A percentile compares a stretch with the other conserved stretches of the same genome.
Evolutionary conservation across 1,284 basidiomycete genomes (phyloP).

Genomic region (Ceratobasidium sp.): DNA sequence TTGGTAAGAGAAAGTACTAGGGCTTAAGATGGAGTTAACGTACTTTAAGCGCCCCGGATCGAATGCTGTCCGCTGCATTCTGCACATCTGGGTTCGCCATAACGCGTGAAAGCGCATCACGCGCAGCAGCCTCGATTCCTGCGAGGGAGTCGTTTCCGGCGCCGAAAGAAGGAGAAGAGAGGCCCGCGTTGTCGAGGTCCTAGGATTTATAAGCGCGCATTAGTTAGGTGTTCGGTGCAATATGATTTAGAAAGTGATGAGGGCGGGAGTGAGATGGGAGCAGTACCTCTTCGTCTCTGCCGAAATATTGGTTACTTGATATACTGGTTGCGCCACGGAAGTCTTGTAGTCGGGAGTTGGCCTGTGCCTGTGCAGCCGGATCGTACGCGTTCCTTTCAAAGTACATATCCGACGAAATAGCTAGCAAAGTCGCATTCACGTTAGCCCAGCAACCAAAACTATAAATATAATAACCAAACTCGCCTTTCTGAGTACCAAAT

Average conservation of each 20-base stretch:
- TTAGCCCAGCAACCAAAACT: not conserved
- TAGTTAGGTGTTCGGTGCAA: not conserved
- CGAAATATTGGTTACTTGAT: slow-evolving; percentile 96
- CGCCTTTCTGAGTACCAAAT: slow-evolving; percentile 89
- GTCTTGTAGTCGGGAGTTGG: slow-evolving; percentile 82
- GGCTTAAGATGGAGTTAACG: slow-evolving; percentile 53
- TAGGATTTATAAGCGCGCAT: slow-evolving; percentile 48
- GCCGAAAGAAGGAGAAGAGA: slow-evolving; percentile 49
- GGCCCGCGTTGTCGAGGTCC: slow-evolving; percentile 58
- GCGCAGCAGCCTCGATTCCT: slow-evolving; percentile 79
- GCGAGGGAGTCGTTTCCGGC: slow-evolving; percentile 73
- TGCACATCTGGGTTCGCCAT: slow-evolving; percentile 93
- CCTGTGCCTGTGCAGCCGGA: slow-evolving; percentile 77
- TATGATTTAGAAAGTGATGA: not conserved
- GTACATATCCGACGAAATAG: slow-evolving; percentile 98
- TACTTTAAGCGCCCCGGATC: slow-evolving; percentile 89
- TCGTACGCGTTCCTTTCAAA: slow-evolving; percentile 94
- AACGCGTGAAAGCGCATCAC: slow-evolving; percentile 83
- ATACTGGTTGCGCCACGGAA: slow-evolving; percentile 96
- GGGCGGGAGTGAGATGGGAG: not conserved
- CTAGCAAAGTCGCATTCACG: slow-evolving; percentile 54
- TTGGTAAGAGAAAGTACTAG: no score
- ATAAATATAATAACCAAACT: slow-evolving; percentile 43
- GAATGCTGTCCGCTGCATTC: slow-evolving; percentile 85
- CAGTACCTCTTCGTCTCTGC: slow-evolving; percentile 87